These are phyloP conservation scores for Erodium moschatum DNA, from an alignment of 441 rosid species.

Conservation along the genomic window DNA sequence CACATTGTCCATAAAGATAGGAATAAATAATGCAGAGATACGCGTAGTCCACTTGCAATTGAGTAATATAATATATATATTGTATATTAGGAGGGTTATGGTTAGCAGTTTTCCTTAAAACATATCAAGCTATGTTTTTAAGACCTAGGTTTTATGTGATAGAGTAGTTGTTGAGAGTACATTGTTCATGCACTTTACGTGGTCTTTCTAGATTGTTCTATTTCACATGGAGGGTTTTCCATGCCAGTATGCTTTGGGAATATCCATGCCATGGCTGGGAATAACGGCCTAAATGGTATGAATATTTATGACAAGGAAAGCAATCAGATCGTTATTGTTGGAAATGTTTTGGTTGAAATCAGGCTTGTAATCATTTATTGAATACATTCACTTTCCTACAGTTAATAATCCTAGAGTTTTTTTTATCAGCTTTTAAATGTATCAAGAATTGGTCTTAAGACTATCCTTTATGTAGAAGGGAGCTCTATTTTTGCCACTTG, in stretches of 20 bases:
- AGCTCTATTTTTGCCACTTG: too few species aligned
- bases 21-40: neutral
- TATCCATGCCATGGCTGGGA: conserved; percentile 1
- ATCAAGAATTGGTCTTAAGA: too few species aligned
- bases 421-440: too few species aligned
- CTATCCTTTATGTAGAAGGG: too few species aligned
- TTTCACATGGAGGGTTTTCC: conserved; percentile 7
- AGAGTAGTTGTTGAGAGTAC: neutral
- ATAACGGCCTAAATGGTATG: neutral
- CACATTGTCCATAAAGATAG: conserved; percentile 1
- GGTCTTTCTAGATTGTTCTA: conserved; percentile 3
- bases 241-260: neutral
- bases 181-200: neutral
- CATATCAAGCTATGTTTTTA: neutral
- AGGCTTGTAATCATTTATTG: neutral
- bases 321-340: neutral
- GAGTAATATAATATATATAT: neutral
- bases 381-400: neutral
- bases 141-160: conserved; percentile 7
- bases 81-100: neutral
- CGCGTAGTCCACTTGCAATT: neutral
- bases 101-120: neutral
- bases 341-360: neutral
- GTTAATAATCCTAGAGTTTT: too few species aligned
- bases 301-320: neutral